Conservation (phyloP, 2,329 filamentous ascomycete species). For the Phyllosticta capitalensis region DNA sequence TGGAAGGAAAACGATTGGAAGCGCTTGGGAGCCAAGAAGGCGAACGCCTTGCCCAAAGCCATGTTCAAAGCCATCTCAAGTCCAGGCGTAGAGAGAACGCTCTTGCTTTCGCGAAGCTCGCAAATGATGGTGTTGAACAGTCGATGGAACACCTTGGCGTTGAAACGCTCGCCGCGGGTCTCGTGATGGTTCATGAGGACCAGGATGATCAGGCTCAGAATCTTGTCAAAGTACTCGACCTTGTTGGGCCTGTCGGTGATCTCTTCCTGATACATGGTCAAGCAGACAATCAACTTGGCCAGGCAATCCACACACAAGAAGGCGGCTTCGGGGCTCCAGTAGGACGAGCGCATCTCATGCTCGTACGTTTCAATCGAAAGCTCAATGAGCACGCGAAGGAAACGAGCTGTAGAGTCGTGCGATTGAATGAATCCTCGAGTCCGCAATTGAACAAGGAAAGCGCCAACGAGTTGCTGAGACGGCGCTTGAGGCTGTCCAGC, state of each 20-base stretch:
- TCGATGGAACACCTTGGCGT: constrained; percentile 83
- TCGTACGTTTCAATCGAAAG: constrained; percentile 71
- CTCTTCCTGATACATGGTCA: constrained; percentile 61
- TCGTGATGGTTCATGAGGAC: constrained; percentile 79
- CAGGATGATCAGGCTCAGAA: constrained; percentile 67
- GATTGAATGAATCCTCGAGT: constrained; percentile 61
- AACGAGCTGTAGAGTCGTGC: constrained; percentile 67
- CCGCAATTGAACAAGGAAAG: constrained; percentile 80
- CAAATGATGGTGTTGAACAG: constrained; percentile 77
- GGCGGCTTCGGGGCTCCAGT: constrained; percentile 49
- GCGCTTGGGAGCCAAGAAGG: constrained; percentile 64
- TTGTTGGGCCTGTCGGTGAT: constrained; percentile 53
- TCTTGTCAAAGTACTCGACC: constrained; percentile 63
- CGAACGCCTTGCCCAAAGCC: constrained; percentile 60
- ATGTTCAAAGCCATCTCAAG: constrained; percentile 63
- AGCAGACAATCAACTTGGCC: constrained; percentile 65
- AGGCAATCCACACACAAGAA: constrained; percentile 68
- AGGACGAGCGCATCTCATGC: constrained; percentile 51
- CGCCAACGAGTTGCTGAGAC: constrained; percentile 54
- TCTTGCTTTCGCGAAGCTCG: constrained; percentile 54
- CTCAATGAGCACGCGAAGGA: constrained; percentile 75
- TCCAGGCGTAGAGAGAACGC: constrained; percentile 24
- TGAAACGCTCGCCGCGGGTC: constrained; percentile 71
- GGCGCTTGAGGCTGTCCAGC: constrained; percentile 56
- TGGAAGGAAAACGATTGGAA: constrained; percentile 76